These are phyloP conservation scores for Zychaea mexicana DNA, from an alignment of 371 early-diverging fungal genomes.

Conservation along the genomic window DNA sequence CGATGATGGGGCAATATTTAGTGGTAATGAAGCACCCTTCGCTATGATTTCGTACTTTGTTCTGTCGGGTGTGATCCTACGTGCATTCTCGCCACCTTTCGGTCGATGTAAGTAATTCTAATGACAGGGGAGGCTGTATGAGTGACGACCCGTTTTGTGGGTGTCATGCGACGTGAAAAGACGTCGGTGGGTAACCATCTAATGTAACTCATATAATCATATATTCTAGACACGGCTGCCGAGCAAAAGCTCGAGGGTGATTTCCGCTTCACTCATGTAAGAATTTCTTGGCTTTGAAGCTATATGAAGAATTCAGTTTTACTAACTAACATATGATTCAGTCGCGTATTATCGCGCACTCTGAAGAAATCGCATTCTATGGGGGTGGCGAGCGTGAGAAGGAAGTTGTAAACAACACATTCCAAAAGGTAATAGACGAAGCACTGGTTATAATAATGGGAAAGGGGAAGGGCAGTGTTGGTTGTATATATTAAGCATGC, in stretches of 20 bases:
- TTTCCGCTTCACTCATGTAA: constrained; percentile 81
- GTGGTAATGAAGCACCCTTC: constrained; percentile 74
- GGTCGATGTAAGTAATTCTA: constrained; percentile 75
- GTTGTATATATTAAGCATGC: background rate
- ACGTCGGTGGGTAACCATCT: no score
- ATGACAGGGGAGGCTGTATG: no score
- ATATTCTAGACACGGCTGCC: constrained; percentile 63
- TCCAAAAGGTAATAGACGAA: constrained; percentile 49
- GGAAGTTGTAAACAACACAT: constrained; percentile 69
- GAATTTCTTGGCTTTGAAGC: constrained; percentile 1
- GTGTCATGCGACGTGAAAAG: no score
- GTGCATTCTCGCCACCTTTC: constrained; percentile 84
- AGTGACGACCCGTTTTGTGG: no score
- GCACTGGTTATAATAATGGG: background rate
- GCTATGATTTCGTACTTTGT: constrained; percentile 84
- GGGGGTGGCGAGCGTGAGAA: constrained; percentile 78
- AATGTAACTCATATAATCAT: no score
- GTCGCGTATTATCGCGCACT: constrained; percentile 81
- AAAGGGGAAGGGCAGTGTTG: constrained; percentile 21
- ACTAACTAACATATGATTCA: constrained; percentile 15
- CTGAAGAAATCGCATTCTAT: constrained; percentile 90
- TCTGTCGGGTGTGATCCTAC: constrained; percentile 71
- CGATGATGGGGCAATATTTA: constrained; percentile 12
- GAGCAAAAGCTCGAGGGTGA: constrained; percentile 86
- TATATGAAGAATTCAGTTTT: constrained; percentile 8